These are phyloP conservation scores for Hygrophoropsis aurantiaca DNA, from an alignment of 768 basidiomycete species.

Conservation along the genomic window DNA sequence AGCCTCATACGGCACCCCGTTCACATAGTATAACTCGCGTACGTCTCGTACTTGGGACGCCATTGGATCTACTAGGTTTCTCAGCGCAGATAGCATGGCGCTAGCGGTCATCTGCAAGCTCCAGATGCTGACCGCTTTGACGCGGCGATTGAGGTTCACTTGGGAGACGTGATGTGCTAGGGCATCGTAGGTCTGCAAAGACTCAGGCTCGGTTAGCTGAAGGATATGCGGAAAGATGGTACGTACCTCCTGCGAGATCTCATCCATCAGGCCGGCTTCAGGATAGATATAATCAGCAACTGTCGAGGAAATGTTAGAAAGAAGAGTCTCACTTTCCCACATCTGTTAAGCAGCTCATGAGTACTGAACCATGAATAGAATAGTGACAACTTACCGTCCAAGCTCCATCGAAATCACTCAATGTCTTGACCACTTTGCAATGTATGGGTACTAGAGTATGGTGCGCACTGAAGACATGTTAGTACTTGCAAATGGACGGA, in stretches of 20 bases:
- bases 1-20: slow-evolving; percentile 30
- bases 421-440: slow-evolving; percentile 80
- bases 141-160: slow-evolving; percentile 83
- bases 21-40: slow-evolving; percentile 28
- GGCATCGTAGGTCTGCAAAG: slow-evolving; percentile 78
- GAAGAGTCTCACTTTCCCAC: slow-evolving; percentile 80
- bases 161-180: slow-evolving; percentile 94
- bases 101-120: slow-evolving; percentile 91
- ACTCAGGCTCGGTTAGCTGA: neutral
- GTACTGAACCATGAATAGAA: slow-evolving; percentile 10
- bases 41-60: slow-evolving; percentile 26
- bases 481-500: neutral
- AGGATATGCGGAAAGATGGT: neutral
- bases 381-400: slow-evolving; percentile 73
- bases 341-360: slow-evolving; percentile 47
- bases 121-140: slow-evolving; percentile 92
- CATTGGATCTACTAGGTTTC: slow-evolving; percentile 73
- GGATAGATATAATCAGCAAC: slow-evolving; percentile 11
- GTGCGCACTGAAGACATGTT: slow-evolving; percentile 63
- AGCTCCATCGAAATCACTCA: slow-evolving; percentile 89
- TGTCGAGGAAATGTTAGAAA: neutral
- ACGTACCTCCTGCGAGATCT: slow-evolving; percentile 79
- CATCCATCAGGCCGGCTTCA: slow-evolving; percentile 89
- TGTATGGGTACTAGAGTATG: slow-evolving; percentile 93
- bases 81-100: slow-evolving; percentile 77